Percentiles rank a stretch among this genome's conserved stretches.
These are phyloP conservation scores for Brachypodium distachyon DNA, from an alignment of 202 grass and related monocot species.

Conservation along the genomic window DNA sequence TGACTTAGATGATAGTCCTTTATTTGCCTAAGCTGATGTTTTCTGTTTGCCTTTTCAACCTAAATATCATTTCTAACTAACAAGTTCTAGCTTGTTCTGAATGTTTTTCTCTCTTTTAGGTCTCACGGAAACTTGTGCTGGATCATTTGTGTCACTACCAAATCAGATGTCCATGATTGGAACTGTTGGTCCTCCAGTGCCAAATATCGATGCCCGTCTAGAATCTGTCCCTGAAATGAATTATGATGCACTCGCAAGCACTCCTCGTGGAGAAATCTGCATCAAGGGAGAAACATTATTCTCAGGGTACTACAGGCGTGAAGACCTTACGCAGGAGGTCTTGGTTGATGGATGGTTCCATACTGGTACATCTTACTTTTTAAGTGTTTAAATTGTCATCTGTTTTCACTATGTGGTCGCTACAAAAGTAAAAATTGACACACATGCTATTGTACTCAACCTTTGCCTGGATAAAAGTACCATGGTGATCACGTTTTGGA, in stretches of 20 bases:
- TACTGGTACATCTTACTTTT: conserved; percentile 52
- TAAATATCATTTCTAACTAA: conserved; percentile 2
- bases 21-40: not conserved
- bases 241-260: conserved; percentile 77
- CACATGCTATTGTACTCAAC: not conserved
- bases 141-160: conserved; percentile 83
- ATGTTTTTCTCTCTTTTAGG: conserved; percentile 39
- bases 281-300: conserved; percentile 86
- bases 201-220: conserved; percentile 82
- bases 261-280: conserved; percentile 79
- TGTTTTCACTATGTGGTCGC: not conserved
- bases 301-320: conserved; percentile 85
- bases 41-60: not conserved
- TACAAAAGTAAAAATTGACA: conserved; percentile 1
- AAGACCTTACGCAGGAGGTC: conserved; percentile 88
- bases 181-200: conserved; percentile 83
- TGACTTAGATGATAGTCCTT: not conserved
- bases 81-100: not conserved
- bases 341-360: conserved; percentile 95
- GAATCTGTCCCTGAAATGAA: conserved; percentile 90
- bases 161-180: conserved; percentile 90
- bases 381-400: not conserved
- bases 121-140: conserved; percentile 90
- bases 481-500: not conserved
- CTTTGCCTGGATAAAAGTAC: not conserved